phyloP scores from a whole-genome alignment of 805 yeast genomes.

The Ascoidea asiatica region DNA sequence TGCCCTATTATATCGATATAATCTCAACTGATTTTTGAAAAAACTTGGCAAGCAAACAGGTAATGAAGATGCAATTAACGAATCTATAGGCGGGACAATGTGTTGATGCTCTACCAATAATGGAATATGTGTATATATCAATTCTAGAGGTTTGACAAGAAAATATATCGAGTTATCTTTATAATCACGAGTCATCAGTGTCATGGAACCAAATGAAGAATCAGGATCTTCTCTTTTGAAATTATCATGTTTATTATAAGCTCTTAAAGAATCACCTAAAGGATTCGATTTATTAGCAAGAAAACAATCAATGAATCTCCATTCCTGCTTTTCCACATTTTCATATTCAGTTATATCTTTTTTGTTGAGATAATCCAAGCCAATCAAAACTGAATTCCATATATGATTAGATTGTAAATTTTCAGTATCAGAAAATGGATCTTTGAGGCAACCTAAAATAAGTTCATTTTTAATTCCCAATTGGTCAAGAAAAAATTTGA shows the following conservation, averaged over 20 bases:
- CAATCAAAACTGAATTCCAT: slow-evolving; percentile 72
- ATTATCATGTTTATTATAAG: slow-evolving; percentile 10
- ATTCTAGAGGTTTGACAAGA: slow-evolving; percentile 57
- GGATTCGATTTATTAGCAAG: slow-evolving; percentile 49
- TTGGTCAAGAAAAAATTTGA: slow-evolving; percentile 57
- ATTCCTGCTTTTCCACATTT: slow-evolving; percentile 38
- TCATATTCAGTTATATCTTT: too few species aligned
- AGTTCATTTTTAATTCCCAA: slow-evolving; percentile 64
- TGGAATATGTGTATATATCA: slow-evolving; percentile 83
- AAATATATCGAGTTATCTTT: slow-evolving; percentile 58
- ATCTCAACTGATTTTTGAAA: slow-evolving; percentile 40
- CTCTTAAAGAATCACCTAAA: slow-evolving; percentile 25
- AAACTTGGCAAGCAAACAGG: slow-evolving; percentile 85
- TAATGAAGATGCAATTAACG: slow-evolving; percentile 59
- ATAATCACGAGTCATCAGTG: too few species aligned
- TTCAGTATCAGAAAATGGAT: slow-evolving; percentile 44
- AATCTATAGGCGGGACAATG: slow-evolving; percentile 72
- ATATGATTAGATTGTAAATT: slow-evolving; percentile 57
- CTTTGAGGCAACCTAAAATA: slow-evolving; percentile 71
- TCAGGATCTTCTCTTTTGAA: slow-evolving; percentile 11
- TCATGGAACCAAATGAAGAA: slow-evolving; percentile 14
- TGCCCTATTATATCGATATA: slow-evolving; percentile 66
- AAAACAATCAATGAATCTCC: slow-evolving; percentile 67
- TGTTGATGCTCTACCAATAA: slow-evolving; percentile 69
- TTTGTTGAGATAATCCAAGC: too few species aligned